A percentile compares a stretch with the other conserved stretches of the same genome.
Conservation (phyloP, 1,284 basidiomycete genomes). For the Leccinum variabile region DNA sequence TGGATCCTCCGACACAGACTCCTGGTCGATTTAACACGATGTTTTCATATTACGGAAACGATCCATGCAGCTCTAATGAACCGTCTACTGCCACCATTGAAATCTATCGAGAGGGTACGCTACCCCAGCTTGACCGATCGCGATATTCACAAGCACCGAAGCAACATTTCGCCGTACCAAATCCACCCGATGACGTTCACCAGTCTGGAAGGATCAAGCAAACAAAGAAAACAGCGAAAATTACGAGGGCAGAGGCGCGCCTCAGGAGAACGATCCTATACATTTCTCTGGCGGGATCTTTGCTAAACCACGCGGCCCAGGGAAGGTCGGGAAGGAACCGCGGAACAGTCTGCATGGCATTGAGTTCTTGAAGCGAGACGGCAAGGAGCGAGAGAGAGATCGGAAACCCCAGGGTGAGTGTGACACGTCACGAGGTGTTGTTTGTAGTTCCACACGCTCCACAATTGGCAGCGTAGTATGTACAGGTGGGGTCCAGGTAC, state of each 20-base stretch:
- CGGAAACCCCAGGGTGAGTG: conserved; percentile 54
- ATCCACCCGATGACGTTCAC: conserved; percentile 21
- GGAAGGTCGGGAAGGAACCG: conserved; percentile 50
- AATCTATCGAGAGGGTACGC: conserved; percentile 15
- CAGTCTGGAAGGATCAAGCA: conserved; percentile 25
- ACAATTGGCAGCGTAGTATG: no score
- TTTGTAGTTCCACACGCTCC: conserved; percentile 29
- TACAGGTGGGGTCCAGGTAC: no score
- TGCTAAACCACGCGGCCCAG: conserved; percentile 39
- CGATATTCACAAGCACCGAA: conserved; percentile 13
- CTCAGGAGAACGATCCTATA: conserved; percentile 24
- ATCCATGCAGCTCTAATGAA: conserved; percentile 7
- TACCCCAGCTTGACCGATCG: conserved; percentile 16
- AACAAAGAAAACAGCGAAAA: conserved; percentile 56
- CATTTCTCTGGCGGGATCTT: conserved; percentile 41
- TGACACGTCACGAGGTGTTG: conserved; percentile 1
- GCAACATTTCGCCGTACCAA: conserved; percentile 12
- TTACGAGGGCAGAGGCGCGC: conserved; percentile 7
- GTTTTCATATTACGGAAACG: conserved; percentile 25
- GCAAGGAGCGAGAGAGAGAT: conserved; percentile 51
- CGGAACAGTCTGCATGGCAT: conserved; percentile 45
- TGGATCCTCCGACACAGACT: conserved; percentile 39
- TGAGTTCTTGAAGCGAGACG: conserved; percentile 36
- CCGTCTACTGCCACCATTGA: conserved; percentile 8
- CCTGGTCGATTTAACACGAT: conserved; percentile 45